Base-by-base conservation (phyloP, 208 protist genomes). In the Novymonas esmeraldas region DNA sequence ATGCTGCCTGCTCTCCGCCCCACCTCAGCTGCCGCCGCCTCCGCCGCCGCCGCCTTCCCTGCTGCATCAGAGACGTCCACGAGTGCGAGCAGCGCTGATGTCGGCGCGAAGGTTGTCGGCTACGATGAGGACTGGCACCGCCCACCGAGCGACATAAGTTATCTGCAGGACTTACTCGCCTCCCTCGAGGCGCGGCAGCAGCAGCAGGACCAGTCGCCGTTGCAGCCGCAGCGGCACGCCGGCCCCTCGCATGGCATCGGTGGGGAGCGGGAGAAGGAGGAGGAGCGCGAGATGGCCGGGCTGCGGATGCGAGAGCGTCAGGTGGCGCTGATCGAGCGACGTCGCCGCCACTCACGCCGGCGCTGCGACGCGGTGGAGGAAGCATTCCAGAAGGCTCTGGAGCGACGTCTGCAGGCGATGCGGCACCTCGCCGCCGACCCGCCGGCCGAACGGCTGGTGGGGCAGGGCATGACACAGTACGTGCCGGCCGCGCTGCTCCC, bases 361-460 rank as follows among this genome's bases (percentile, higher is more conserved):
- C 65, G 77, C n/a, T 90, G 84, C 59, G 78, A 92, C 60, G 69
- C 88, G 6, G 85, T 95, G 5, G 90, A 93, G n/a, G 81, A 86
- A 7, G 90, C 95, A 73, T 95, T 82, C 55, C 45, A 68, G 13
- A 73, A 82, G 26, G 81, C 88, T 0, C 38, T 89, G 18, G 76
- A 90, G 46, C 79, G 92, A 10, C 83, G 89, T 13, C 55, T 85
- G 71, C 71, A 66, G 16, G 90, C 90, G 20, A 87, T 87, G 78
- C 70, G 71, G 58, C 72, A 82, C 54, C 84, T 97, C 59, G 84
- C 85, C 5, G 71, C 68, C 2, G 93, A 97, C 70, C 93, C 93
- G 6, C 93, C 93, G 0, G 93, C 93, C 7, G 90, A 97, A 64
- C 87, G 89, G 3, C 67, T 97, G 11, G 79, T 97, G 45, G 89